These are phyloP conservation scores for Trametes meyenii DNA, from an alignment of 768 basidiomycete genomes.

Conservation along the genomic window DNA sequence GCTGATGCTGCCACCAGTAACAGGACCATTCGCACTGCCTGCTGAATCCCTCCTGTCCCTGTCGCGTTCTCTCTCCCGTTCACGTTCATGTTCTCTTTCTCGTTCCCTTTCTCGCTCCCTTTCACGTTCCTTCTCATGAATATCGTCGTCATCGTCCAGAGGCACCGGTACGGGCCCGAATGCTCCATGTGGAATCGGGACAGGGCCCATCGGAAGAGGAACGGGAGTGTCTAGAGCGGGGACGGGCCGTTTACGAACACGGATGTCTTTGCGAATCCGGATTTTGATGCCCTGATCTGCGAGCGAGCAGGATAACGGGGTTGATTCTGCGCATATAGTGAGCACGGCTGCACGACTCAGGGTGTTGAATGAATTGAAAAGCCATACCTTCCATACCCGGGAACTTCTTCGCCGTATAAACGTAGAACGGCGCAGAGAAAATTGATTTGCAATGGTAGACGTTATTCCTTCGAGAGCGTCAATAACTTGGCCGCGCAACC, in stretches of 20 bases:
- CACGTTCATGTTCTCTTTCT: constrained; percentile 19
- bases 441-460: constrained; percentile 92
- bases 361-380: too few species aligned
- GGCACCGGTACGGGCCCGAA: constrained; percentile 28
- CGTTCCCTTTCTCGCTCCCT: constrained; percentile 22
- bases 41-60: constrained; percentile 25
- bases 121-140: constrained; percentile 22
- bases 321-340: constrained; percentile 64
- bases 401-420: constrained; percentile 96
- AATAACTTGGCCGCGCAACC: not conserved
- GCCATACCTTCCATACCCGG: constrained; percentile 89
- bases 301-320: constrained; percentile 83
- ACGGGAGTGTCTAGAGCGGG: constrained; percentile 32
- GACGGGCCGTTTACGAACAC: constrained; percentile 72
- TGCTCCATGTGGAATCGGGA: constrained; percentile 21
- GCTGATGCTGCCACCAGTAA: constrained; percentile 5
- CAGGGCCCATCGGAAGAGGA: constrained; percentile 29
- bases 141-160: constrained; percentile 27
- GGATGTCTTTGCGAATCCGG: constrained; percentile 89
- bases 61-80: constrained; percentile 24
- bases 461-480: constrained; percentile 55
- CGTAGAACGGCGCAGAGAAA: constrained; percentile 87
- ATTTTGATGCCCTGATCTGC: constrained; percentile 98
- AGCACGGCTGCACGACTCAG: too few species aligned
- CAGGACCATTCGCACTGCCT: constrained; percentile 12